phyloP scores from a whole-genome alignment of 2,329 filamentous ascomycete species.

The Aureobasidium namibiae region DNA sequence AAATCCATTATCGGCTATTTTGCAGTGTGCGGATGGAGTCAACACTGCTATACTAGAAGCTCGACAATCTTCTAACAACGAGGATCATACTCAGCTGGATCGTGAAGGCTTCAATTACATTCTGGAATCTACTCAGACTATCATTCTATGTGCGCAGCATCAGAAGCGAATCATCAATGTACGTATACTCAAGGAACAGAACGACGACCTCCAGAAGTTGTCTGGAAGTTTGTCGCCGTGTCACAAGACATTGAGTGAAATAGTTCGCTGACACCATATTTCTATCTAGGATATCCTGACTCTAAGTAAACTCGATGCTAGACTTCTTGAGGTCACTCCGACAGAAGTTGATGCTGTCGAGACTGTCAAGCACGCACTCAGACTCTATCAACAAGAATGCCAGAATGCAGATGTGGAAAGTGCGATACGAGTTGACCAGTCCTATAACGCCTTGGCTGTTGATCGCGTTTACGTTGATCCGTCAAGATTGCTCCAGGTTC shows the following conservation, averaged over 20 bases:
- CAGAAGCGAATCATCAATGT: slow-evolving; percentile 15
- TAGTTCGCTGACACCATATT: slow-evolving; percentile 32
- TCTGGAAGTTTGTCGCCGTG: no score
- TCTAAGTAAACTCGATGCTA: slow-evolving; percentile 28
- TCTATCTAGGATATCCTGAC: slow-evolving; percentile 32
- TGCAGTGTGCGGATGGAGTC: slow-evolving; percentile 37
- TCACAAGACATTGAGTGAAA: background rate
- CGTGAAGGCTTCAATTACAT: slow-evolving; percentile 34
- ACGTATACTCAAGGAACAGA: background rate
- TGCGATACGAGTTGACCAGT: slow-evolving; percentile 50
- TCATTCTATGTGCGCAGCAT: slow-evolving; percentile 23
- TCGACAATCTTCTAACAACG: slow-evolving; percentile 36
- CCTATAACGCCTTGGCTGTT: slow-evolving; percentile 42
- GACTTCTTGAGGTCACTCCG: slow-evolving; percentile 49
- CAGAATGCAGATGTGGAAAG: slow-evolving; percentile 56
- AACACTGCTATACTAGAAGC: slow-evolving; percentile 37
- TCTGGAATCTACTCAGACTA: slow-evolving; percentile 28
- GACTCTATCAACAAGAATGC: slow-evolving; percentile 65
- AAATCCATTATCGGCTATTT: slow-evolving; percentile 35
- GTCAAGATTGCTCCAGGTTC: slow-evolving; percentile 22
- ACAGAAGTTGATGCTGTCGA: slow-evolving; percentile 54
- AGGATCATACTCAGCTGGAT: background rate
- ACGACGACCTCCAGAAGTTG: background rate
- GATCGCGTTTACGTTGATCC: slow-evolving; percentile 24
- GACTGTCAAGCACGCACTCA: slow-evolving; percentile 56